Percentiles rank a stretch among this genome's conserved stretches.
Evolutionary conservation across 169 alveolate genomes (phyloP).

Genomic region (Plasmodium relictum): DNA sequence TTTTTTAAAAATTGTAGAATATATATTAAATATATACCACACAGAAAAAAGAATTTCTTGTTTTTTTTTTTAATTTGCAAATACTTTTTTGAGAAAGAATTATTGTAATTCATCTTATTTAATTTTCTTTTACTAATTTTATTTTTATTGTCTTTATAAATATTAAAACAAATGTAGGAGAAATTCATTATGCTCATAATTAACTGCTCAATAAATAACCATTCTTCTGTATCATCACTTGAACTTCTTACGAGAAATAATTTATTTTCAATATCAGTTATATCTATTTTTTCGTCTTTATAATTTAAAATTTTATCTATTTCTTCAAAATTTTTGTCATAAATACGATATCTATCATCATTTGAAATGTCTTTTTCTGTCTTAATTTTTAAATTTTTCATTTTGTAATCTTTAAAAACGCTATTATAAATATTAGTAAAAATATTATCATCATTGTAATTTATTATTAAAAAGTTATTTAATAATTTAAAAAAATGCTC

Average conservation of each 20-base stretch:
- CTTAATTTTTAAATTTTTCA: conserved; percentile 32
- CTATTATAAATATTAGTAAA: conserved; percentile 71
- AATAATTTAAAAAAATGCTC: conserved; percentile 74
- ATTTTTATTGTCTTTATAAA: conserved; percentile 50
- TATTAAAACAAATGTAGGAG: conserved; percentile 59
- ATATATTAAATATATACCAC: conserved; percentile 73
- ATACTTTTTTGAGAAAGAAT: conserved; percentile 8
- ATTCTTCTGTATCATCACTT: conserved; percentile 42
- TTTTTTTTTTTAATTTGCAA: conserved; percentile 23
- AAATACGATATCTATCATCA: conserved; percentile 14
- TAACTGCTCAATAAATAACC: conserved; percentile 70
- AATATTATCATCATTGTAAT: conserved; percentile 27
- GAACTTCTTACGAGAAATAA: conserved; percentile 39
- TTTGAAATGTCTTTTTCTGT: conserved; percentile 59
- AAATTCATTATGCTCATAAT: conserved; percentile 74
- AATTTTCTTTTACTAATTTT: conserved; percentile 16
- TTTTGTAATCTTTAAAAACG: conserved; percentile 46
- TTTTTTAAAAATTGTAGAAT: conserved; percentile 74
- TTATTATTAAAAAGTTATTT: conserved; percentile 58
- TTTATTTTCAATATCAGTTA: conserved; percentile 50
- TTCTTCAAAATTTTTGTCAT: conserved; percentile 59
- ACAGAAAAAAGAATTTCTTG: conserved; percentile 57
- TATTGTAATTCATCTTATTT: conserved; percentile 3
- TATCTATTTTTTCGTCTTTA: conserved; percentile 37
- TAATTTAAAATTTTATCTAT: conserved; percentile 41